A percentile compares a stretch with the other conserved stretches of the same genome.
These are phyloP conservation scores for Debaryomyces coudertii DNA, from an alignment of 1,139 yeast species.

Conservation along the genomic window DNA sequence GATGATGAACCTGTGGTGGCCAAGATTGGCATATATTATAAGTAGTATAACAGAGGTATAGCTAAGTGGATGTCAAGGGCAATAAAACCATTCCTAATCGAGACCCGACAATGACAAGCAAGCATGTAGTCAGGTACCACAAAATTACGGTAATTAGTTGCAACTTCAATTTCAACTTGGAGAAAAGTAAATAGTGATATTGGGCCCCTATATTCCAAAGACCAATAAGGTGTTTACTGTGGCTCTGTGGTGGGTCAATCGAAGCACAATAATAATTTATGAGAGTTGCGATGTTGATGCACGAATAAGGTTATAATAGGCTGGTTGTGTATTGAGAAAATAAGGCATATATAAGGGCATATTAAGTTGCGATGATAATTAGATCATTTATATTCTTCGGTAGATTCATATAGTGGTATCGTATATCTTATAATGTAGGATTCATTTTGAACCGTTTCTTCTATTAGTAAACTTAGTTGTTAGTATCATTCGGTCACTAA, in stretches of 20 bases:
- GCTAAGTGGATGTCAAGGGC: background rate
- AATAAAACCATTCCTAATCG: background rate
- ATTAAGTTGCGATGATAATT: background rate
- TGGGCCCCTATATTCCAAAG: background rate
- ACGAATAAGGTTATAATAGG: background rate
- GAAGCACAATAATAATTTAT: background rate
- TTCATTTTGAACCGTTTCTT: conserved; percentile 27
- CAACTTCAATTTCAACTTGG: background rate
- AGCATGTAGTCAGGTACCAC: background rate
- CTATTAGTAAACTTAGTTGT: conserved; percentile 31
- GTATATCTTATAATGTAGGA: background rate
- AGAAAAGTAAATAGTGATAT: background rate
- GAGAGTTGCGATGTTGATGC: background rate
- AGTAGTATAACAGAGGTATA: background rate
- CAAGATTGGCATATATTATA: background rate
- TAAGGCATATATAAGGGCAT: background rate
- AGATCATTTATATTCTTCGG: background rate
- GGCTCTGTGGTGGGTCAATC: background rate
- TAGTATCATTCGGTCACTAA: background rate
- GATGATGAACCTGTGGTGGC: background rate
- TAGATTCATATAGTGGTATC: background rate
- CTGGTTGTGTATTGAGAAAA: background rate
- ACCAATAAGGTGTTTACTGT: background rate
- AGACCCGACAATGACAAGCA: background rate
- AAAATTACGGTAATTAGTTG: conserved; percentile 4